Evolutionary conservation across 768 basidiomycete genomes (phyloP), one percentile per base, ranked within the genome.

Genomic region (Amanita fuliginea): DNA sequence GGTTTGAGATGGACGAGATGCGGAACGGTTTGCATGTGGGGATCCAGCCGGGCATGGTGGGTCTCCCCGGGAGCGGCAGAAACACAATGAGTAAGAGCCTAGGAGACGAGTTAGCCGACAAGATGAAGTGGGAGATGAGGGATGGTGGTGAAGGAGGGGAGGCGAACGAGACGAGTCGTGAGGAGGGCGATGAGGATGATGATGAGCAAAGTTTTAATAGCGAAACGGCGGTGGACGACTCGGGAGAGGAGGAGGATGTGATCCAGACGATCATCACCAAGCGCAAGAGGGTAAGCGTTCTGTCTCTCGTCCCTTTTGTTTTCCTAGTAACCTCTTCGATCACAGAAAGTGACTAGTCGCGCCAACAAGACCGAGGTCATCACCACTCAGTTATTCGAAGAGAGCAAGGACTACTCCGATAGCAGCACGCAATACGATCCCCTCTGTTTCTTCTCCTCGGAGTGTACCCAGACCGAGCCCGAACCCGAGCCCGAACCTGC

Each of bases 1-100:
- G 89, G 28, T 95, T 85, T 55, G 94, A 97, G 58, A 80, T 97
- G 74, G 93, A 97, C 56, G 91, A 94, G 65, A 78, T 94, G 73
- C 74, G 91, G 35, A 78, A 68, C 46, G 67, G 70, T 4, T 61
- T 66, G 34, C 64, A 58, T 26, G 64, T 35, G 65, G 64, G n/a
- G 57, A 53, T 18, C 62, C 59, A 35, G 59, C 61, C 10, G 68
- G 66, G 10, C 62, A 68, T 0, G 64, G 67, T 11, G 75, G 72
- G 28, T 58, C 41, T 19, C 3, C 51, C 54, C 42, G 68, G 66
- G 36, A 89, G 81, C 57, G 67, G 62, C 14, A 65, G 65, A 28
- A 77, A 73, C 36, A 81, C 76, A 14, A 56, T 88, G 49, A 85
- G 83, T 57, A 86, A 82, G 68, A 84, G 78, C 56, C 63, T 90